Evolutionary conservation across 768 basidiomycete species (phyloP), one percentile per base, ranked within the genome.

Genomic region (Tulasnella sp.): DNA sequence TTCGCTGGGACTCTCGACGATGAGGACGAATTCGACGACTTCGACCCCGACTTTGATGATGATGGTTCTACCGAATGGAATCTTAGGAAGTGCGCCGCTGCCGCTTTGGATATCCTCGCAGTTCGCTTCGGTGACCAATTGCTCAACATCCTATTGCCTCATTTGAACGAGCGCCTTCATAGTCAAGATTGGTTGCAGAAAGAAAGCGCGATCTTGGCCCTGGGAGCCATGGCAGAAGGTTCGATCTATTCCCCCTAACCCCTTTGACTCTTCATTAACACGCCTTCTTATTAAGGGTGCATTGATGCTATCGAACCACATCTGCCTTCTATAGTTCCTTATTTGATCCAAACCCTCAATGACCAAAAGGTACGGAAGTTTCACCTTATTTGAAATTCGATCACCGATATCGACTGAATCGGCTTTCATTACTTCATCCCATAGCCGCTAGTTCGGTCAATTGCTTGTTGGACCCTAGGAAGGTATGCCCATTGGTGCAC

Each of bases 151-250:
- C 71, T 98, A 22, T 72, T 99, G 24, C 81, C 85, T 4, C 83
- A 85, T 25, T 67, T 99, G 63, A 93, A 95, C 70, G 83, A 86
- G 56, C 90, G 93, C 62, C 72, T 99, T 27, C 96, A 92, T 82
- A 87, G 81, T 59, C 63, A 67, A 24, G 90, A 95, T 57, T 99
- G 95, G 95, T 67, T 91, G 58, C 83, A 95, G 62, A 71, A 89
- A 59, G 95, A 99, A 69, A 90, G 90, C 59, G 92, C 87, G 15
- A 92, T 99, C 56, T 70, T 99, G 53, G 95, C 95, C 1, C 66
- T 99, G 49, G 95, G 95, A 42, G 95, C 95, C 6, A 93, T 99
- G 79, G 95, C 95, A 5, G 95, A 99, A 73, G 93, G 92, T 89
- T 58, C 53, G 74, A 67, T 25, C 32, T 16, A 25, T 48, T 4